Percentiles rank a stretch among this genome's conserved stretches.
These are phyloP conservation scores for Pulveroboletus frians DNA, from an alignment of 768 basidiomycete genomes.

Conservation along the genomic window DNA sequence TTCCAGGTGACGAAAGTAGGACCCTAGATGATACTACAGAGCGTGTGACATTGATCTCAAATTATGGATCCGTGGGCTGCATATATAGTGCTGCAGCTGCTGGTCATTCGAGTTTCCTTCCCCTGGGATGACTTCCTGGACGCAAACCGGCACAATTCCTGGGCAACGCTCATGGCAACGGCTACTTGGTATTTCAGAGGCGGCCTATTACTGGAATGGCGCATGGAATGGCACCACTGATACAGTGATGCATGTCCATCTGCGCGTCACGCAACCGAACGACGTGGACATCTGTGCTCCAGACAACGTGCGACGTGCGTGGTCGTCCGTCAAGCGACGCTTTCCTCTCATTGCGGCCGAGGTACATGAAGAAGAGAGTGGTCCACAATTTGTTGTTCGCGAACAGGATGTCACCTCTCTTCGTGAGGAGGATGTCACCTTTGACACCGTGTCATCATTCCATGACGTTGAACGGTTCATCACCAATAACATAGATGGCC, in stretches of 20 bases:
- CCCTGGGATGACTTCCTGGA: background rate
- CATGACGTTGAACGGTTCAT: slow-evolving; percentile 34
- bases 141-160: background rate
- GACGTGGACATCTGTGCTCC: slow-evolving; percentile 18
- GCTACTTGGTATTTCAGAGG: slow-evolving; percentile 35
- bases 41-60: background rate
- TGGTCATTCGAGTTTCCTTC: background rate
- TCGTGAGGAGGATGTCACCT: slow-evolving; percentile 35
- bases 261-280: slow-evolving; percentile 13
- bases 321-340: slow-evolving; percentile 42
- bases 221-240: slow-evolving; percentile 41
- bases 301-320: slow-evolving; percentile 36
- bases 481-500: slow-evolving; percentile 29
- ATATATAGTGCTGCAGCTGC: background rate
- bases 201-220: slow-evolving; percentile 31
- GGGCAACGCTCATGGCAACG: slow-evolving; percentile 3
- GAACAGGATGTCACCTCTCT: slow-evolving; percentile 26
- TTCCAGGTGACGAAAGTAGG: background rate
- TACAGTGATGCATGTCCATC: slow-evolving; percentile 34
- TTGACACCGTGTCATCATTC: slow-evolving; percentile 31
- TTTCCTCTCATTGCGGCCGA: slow-evolving; percentile 43
- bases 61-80: background rate
- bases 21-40: background rate
- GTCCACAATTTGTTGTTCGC: slow-evolving; percentile 37
- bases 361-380: slow-evolving; percentile 12